A percentile compares a stretch with the other conserved stretches of the same genome.
phyloP scores from a whole-genome alignment of 306 rosid genomes.

The Vigna angularis region DNA sequence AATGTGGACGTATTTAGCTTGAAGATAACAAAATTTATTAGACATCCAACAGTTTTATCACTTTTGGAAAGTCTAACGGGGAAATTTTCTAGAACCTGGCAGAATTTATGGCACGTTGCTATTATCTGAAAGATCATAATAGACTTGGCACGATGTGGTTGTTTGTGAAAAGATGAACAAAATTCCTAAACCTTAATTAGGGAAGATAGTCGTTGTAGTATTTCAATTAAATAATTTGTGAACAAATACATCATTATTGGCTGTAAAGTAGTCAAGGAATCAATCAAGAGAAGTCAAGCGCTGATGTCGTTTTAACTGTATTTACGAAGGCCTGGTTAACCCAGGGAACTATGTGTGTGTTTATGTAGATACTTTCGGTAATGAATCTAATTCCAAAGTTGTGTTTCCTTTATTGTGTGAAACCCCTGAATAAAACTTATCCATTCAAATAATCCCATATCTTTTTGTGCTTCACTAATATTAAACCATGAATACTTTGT shows the following conservation, averaged over 20 bases:
- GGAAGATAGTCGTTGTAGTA: background rate
- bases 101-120: no score
- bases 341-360: background rate
- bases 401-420: conserved; percentile 24
- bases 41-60: conserved; percentile 1
- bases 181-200: background rate
- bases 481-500: conserved; percentile 27
- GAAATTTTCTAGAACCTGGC: conserved; percentile 6
- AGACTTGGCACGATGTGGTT: no score
- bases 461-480: conserved; percentile 19
- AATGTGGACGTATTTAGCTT: background rate
- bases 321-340: no score
- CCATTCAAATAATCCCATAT: background rate
- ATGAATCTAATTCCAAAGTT: conserved; percentile 28
- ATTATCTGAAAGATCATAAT: no score
- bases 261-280: conserved; percentile 7
- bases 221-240: background rate
- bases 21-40: background rate
- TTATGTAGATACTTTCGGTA: background rate
- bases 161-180: background rate
- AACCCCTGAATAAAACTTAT: background rate
- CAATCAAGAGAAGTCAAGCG: background rate
- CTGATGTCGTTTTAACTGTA: background rate
- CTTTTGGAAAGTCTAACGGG: background rate
- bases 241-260: background rate